A percentile compares a stretch with the other conserved stretches of the same genome.
Evolutionary conservation across 2,329 filamentous ascomycete species (phyloP).

Genomic region (Penicillium sp.): DNA sequence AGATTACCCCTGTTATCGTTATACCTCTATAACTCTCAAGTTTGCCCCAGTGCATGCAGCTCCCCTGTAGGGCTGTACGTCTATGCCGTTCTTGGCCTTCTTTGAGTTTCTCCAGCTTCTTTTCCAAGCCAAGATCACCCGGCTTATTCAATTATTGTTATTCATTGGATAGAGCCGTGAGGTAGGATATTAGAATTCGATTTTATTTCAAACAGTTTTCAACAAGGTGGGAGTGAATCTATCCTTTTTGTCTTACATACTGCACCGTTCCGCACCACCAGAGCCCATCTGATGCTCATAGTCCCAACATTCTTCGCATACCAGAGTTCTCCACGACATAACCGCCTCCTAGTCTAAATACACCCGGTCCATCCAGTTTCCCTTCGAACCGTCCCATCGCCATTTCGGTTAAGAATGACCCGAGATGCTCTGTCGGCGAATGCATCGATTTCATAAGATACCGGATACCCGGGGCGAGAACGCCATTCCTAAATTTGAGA

Average conservation of each 20-base stretch:
- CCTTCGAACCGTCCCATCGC: conserved; percentile 32
- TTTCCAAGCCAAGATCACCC: no score
- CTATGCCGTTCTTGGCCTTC: no score
- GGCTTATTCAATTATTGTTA: no score
- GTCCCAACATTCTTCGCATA: conserved; percentile 17
- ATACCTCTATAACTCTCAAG: background rate
- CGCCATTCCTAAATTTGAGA: conserved; percentile 28
- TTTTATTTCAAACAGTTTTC: no score
- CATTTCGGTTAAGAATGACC: conserved; percentile 49
- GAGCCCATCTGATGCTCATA: background rate
- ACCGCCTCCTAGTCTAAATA: conserved; percentile 16
- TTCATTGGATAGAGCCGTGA: no score
- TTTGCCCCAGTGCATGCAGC: no score
- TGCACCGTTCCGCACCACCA: background rate
- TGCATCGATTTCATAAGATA: conserved; percentile 15
- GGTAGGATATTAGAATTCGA: no score
- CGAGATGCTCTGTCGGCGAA: conserved; percentile 51
- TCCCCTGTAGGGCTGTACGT: no score
- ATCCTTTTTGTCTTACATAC: no score
- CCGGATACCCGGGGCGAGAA: conserved; percentile 21
- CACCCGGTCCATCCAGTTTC: conserved; percentile 12
- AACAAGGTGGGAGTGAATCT: no score
- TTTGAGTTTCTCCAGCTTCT: no score
- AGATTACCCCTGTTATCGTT: background rate
- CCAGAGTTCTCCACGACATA: conserved; percentile 18